These are phyloP conservation scores for Naegleria gruberi DNA, from an alignment of 208 protist genomes.

Conservation along the genomic window DNA sequence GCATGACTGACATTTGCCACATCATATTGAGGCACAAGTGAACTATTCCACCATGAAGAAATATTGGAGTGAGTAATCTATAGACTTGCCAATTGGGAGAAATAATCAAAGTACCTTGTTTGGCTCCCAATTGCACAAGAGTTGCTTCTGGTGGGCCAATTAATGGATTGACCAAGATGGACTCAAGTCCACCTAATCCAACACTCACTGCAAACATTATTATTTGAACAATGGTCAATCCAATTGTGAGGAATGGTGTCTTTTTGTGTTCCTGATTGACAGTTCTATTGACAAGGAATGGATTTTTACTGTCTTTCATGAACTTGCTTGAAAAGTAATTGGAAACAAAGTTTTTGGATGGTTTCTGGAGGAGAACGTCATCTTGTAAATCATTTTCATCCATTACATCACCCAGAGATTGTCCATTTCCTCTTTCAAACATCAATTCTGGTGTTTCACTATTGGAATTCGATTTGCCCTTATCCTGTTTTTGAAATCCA, in stretches of 20 bases:
- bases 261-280: neutral
- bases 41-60: neutral
- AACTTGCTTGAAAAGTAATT: too few relatives aligned
- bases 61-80: neutral
- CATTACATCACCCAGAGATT: too few relatives aligned
- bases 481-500: too few relatives aligned
- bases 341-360: too few relatives aligned
- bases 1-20: neutral
- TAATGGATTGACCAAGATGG: neutral
- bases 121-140: neutral
- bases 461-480: too few relatives aligned
- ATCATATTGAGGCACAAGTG: neutral
- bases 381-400: too few relatives aligned
- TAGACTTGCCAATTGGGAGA: neutral
- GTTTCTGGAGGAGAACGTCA: too few relatives aligned
- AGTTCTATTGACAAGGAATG: neutral
- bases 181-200: neutral
- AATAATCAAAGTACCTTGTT: neutral
- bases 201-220: neutral
- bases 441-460: too few relatives aligned
- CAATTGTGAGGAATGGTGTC: neutral
- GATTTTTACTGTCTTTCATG: neutral
- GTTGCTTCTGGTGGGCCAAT: neutral
- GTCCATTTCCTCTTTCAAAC: too few relatives aligned
- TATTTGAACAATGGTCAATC: neutral